Percentiles rank a stretch among this genome's conserved stretches.
Evolutionary conservation across 768 basidiomycete species (phyloP).

Genomic region (Boletales sp.): DNA sequence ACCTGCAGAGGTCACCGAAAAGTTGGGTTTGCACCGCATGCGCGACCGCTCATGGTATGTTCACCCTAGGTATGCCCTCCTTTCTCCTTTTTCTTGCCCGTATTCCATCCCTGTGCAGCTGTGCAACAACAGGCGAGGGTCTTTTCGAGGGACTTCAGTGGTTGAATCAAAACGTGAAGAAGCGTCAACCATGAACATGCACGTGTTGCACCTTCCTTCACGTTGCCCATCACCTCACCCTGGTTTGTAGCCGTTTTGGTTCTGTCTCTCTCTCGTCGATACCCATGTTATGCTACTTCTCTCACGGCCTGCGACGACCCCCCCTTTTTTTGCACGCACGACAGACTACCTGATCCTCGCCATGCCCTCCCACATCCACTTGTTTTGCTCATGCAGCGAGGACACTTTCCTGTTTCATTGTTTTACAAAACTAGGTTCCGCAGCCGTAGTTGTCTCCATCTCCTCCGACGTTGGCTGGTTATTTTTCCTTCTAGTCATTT

Average conservation of each 20-base stretch:
- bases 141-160: conserved; percentile 96
- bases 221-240: conserved; percentile 24
- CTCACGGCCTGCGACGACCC: conserved; percentile 32
- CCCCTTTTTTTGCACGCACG: conserved; percentile 28
- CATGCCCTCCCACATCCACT: conserved; percentile 21
- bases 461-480: conserved; percentile 16
- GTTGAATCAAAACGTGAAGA: conserved; percentile 97
- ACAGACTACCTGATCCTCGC: conserved; percentile 34
- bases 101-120: conserved; percentile 46
- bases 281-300: conserved; percentile 34
- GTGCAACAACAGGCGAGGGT: conserved; percentile 95
- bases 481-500: conserved; percentile 13
- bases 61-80: conserved; percentile 78
- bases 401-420: conserved; percentile 10
- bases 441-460: conserved; percentile 15
- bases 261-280: conserved; percentile 22
- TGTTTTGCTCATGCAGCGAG: conserved; percentile 26
- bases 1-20: conserved; percentile 98
- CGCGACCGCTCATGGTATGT: conserved; percentile 98
- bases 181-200: conserved; percentile 64
- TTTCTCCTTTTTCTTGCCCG: not conserved
- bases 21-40: conserved; percentile 93
- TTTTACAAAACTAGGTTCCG: conserved; percentile 8
- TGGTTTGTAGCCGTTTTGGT: conserved; percentile 15
- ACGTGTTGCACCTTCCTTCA: conserved; percentile 11